phyloP scores from a whole-genome alignment of 495 filamentous ascomycete genomes.

The Penicillium turbatum region DNA sequence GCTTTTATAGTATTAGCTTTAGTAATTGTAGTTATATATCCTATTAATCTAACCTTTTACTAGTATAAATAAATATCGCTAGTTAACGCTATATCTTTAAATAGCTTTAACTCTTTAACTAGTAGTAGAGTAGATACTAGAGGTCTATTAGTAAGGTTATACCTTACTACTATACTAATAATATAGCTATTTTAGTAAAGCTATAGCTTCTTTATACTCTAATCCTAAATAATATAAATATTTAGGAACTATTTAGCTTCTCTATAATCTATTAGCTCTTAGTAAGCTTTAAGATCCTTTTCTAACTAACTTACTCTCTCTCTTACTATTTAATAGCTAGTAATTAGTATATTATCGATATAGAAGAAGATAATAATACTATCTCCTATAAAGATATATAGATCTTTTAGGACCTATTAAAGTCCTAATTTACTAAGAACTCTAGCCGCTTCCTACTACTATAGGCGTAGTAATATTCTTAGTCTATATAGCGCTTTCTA shows the following conservation, averaged over 20 bases:
- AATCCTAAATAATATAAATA: conserved; percentile 16
- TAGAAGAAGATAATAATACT: conserved; percentile 22
- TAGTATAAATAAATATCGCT: too few species aligned
- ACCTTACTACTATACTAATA: conserved; percentile 10
- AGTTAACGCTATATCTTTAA: too few species aligned
- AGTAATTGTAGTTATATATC: too few species aligned
- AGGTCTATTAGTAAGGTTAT: conserved; percentile 13
- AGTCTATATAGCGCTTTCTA: neutral
- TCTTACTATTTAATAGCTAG: neutral
- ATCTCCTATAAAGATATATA: neutral
- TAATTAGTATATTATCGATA: conserved; percentile 22
- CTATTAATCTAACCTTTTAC: too few species aligned
- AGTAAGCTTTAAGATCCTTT: neutral
- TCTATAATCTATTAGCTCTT: conserved; percentile 4
- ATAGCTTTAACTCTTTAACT: too few species aligned
- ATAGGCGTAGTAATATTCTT: neutral
- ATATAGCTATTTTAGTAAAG: conserved; percentile 22
- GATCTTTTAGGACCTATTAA: neutral
- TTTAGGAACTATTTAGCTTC: conserved; percentile 16
- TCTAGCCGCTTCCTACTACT: neutral
- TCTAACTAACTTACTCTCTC: neutral
- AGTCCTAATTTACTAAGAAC: conserved; percentile 1
- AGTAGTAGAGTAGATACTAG: too few species aligned
- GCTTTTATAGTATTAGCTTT: too few species aligned
- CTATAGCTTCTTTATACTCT: conserved; percentile 11